Conservation (phyloP, 1,284 basidiomycete genomes). For the Cryptococcus deneoformans region DNA sequence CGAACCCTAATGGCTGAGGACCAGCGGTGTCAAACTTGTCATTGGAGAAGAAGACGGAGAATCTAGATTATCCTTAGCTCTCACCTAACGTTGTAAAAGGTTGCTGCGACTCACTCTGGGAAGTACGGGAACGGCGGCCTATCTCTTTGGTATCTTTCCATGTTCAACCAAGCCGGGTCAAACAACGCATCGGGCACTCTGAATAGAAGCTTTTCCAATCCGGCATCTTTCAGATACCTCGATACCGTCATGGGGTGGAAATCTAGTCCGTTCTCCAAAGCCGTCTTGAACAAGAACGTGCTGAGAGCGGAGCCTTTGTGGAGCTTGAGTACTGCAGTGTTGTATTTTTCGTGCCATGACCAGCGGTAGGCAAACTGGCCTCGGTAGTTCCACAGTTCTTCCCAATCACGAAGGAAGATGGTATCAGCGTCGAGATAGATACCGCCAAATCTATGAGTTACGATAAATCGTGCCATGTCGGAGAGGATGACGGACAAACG, state of each 20-base stretch:
- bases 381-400: constrained; percentile 82
- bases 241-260: constrained; percentile 85
- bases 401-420: constrained; percentile 84
- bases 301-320: constrained; percentile 77
- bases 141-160: constrained; percentile 75
- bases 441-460: constrained; percentile 80
- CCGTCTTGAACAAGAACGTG: constrained; percentile 76
- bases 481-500: constrained; percentile 76
- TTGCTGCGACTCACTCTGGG: constrained; percentile 57
- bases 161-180: constrained; percentile 82
- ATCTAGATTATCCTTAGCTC: constrained; percentile 51
- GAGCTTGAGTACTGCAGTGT: constrained; percentile 79
- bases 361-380: constrained; percentile 85
- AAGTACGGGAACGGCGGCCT: constrained; percentile 82
- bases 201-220: constrained; percentile 67
- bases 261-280: constrained; percentile 77
- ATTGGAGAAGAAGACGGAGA: constrained; percentile 76
- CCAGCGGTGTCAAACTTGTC: constrained; percentile 64
- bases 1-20: constrained; percentile 72
- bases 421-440: constrained; percentile 86
- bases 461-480: constrained; percentile 81
- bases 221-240: constrained; percentile 72
- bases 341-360: constrained; percentile 75
- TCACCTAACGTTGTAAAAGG: background rate
- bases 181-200: constrained; percentile 80